Base-by-base conservation (phyloP, 1,284 basidiomycete species). In the Takashimella koratensis region DNA sequence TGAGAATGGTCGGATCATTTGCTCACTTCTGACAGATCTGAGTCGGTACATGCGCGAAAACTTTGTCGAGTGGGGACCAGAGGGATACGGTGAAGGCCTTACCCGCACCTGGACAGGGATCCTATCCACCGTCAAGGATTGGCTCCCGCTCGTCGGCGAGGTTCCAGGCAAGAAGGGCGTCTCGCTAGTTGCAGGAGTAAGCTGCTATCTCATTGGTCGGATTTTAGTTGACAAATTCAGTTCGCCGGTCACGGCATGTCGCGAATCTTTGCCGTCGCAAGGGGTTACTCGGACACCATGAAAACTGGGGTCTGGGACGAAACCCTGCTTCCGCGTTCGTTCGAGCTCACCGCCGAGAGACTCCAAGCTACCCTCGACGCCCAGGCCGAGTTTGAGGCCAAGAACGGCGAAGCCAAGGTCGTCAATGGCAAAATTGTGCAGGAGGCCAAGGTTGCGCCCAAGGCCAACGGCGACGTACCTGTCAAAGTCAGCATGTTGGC, bases 21-120 rank as follows among this genome's bases (percentile, higher is more conserved):
- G n/a, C n/a, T n/a, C n/a, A n/a, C n/a, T n/a, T n/a, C n/a, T n/a
- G n/a, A n/a, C 30, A 64, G 65, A 56, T 27, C 54, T 59, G n/a
- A 49, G 43, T 6, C 22, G 41, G 3, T 63, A 56, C 40, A 57
- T 60, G 46, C 49, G 36, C 12, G 41, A 55, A 8, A 53, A 62
- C 43, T 65, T 60, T 39, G 41, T 24, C 4, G 58, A 46, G 21
- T 67, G 65, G 65, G 60, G 60, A 3, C 19, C 22, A 22, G 56
- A 65, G 27, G 59, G 51, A 4, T 43, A 52, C 13, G 65, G 65
- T 24, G 65, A 67, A 56, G 65, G 65, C 8, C 45, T 59, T 10
- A 57, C 53, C 2, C 57, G 63, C 10, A 51, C 49, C 4, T 67
- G 65, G 65, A 51, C 59, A 19, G 65, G 65, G 22, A 61, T 67